These are phyloP conservation scores for Colletotrichum viniferum DNA, from an alignment of 2,329 filamentous ascomycete genomes.

Conservation along the genomic window DNA sequence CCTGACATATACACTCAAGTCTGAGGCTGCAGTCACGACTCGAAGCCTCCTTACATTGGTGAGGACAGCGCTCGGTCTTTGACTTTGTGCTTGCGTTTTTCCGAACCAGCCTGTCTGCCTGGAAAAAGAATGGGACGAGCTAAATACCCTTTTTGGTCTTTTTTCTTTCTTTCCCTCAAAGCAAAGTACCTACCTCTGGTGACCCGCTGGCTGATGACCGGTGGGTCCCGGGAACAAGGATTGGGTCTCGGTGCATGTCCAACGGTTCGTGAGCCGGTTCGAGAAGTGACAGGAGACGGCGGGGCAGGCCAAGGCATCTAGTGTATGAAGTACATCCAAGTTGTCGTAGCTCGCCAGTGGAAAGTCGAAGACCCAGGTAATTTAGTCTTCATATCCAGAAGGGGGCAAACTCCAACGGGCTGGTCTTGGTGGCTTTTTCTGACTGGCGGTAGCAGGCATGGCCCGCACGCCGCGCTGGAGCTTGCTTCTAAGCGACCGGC, in stretches of 20 bases:
- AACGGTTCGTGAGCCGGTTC: slow-evolving; percentile 20
- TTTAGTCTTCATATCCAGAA: not conserved
- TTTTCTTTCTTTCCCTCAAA: not conserved
- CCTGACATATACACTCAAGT: not conserved
- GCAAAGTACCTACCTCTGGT: not conserved
- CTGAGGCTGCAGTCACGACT: not conserved
- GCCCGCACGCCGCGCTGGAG: not conserved
- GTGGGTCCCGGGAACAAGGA: not conserved
- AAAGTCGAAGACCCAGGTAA: not conserved
- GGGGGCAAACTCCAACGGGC: not conserved
- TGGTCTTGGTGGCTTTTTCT: not conserved
- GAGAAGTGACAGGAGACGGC: slow-evolving; percentile 14
- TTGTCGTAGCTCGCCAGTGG: not conserved
- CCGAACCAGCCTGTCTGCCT: not conserved
- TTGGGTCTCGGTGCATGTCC: not conserved
- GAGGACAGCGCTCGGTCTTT: not conserved
- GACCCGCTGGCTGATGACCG: not conserved
- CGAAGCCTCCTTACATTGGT: not conserved
- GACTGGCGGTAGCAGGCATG: not conserved
- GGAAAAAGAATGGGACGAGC: not conserved
- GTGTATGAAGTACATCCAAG: not conserved
- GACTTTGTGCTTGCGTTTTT: not conserved
- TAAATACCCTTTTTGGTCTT: not conserved
- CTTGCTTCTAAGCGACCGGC: not conserved
- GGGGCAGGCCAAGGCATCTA: not conserved